Conservation (phyloP, 305 asterid species). For the Andrographis paniculata region DNA sequence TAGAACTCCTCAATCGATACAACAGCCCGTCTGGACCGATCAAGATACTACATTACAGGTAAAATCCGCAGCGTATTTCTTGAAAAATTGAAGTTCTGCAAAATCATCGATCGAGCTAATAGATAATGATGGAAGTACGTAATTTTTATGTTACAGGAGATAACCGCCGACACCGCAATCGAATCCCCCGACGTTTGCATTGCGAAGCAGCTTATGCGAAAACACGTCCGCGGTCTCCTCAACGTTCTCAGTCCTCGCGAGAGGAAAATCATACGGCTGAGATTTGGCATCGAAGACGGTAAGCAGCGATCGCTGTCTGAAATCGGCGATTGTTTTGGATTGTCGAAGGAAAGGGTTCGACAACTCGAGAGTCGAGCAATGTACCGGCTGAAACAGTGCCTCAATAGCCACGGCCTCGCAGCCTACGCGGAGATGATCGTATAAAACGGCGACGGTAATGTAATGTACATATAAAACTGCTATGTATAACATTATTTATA, state of each 20-base stretch:
- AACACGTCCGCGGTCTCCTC: slow-evolving; percentile 57
- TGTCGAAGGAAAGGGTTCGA: slow-evolving; percentile 57
- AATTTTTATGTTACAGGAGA: slow-evolving; percentile 44
- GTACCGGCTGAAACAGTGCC: slow-evolving; percentile 51
- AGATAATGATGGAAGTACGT: not conserved
- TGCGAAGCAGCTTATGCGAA: slow-evolving; percentile 71
- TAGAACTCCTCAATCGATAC: slow-evolving; percentile 76
- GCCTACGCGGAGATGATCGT: slow-evolving; percentile 53
- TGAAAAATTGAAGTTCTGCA: no score
- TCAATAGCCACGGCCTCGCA: slow-evolving; percentile 51
- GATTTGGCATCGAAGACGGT: slow-evolving; percentile 68
- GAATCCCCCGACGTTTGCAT: slow-evolving; percentile 56
- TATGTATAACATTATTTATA: no score
- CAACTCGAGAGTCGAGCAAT: slow-evolving; percentile 46
- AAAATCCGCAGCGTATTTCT: no score
- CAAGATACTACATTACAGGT: slow-evolving; percentile 79
- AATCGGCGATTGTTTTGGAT: slow-evolving; percentile 59
- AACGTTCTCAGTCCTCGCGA: slow-evolving; percentile 69
- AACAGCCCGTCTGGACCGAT: slow-evolving; percentile 66
- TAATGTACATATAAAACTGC: slow-evolving; percentile 32
- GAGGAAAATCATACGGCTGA: slow-evolving; percentile 55
- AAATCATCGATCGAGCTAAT: no score
- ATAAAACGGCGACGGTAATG: no score
- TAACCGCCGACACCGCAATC: slow-evolving; percentile 59
- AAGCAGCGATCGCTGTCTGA: slow-evolving; percentile 55